Conservation (phyloP, 1,139 yeast species). For the Pichiaceae sp. region DNA sequence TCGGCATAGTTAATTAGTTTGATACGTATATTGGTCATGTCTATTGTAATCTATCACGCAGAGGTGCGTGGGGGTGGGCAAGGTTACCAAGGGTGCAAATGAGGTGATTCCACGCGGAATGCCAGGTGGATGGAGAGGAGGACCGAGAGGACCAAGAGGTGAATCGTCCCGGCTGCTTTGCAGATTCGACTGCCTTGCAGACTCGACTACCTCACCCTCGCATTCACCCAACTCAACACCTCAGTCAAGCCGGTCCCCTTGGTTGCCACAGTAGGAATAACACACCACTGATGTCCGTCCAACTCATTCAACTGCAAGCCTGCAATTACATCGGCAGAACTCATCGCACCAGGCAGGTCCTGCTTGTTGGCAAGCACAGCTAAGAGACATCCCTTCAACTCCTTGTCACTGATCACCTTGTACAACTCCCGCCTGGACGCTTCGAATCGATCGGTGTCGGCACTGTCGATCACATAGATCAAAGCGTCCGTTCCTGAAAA, state of each 20-base stretch:
- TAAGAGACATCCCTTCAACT: slow-evolving; percentile 69
- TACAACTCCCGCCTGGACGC: slow-evolving; percentile 74
- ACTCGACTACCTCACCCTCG: neutral
- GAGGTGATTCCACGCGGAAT: no score
- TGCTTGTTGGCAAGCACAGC: slow-evolving; percentile 89
- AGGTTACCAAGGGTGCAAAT: no score
- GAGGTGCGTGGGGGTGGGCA: no score
- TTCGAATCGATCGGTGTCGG: slow-evolving; percentile 62
- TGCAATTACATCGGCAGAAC: slow-evolving; percentile 59
- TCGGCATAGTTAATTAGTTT: neutral
- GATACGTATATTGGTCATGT: slow-evolving; percentile 4
- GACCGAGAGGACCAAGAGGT: no score
- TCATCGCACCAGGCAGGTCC: slow-evolving; percentile 57
- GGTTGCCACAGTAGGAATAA: slow-evolving; percentile 67
- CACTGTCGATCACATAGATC: slow-evolving; percentile 82
- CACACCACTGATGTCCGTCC: slow-evolving; percentile 61
- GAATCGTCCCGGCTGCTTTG: neutral
- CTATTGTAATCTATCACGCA: no score
- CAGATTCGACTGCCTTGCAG: neutral
- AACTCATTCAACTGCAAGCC: slow-evolving; percentile 44
- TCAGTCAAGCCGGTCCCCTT: slow-evolving; percentile 72
- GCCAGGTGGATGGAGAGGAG: no score
- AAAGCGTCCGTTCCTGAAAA: slow-evolving; percentile 93
- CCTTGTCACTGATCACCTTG: slow-evolving; percentile 72
- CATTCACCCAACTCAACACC: slow-evolving; percentile 58